A percentile compares a stretch with the other conserved stretches of the same genome.
Evolutionary conservation across 2,329 filamentous ascomycete genomes (phyloP).

Genomic region (Phialocephala sp.): DNA sequence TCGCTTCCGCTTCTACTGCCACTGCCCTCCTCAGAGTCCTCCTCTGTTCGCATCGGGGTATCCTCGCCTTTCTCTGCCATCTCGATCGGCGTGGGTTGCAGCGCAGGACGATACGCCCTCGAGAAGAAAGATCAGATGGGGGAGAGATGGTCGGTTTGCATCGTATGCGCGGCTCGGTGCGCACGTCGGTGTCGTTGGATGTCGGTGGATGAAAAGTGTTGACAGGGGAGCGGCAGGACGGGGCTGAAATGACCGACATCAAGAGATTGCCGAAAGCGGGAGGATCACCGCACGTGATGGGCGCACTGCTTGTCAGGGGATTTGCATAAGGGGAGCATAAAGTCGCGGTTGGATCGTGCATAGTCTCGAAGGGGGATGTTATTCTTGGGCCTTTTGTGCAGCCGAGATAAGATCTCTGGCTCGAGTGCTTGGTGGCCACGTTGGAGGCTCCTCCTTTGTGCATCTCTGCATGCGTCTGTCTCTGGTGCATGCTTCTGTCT

Average conservation of each 20-base stretch:
- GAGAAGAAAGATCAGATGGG: background rate
- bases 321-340: conserved; percentile 1
- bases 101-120: background rate
- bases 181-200: conserved; percentile 4
- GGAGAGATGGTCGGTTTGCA: background rate
- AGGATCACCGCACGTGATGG: background rate
- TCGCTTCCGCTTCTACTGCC: conserved; percentile 16
- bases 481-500: background rate
- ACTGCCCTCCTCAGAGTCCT: conserved; percentile 13
- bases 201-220: conserved; percentile 3
- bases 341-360: background rate
- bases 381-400: background rate
- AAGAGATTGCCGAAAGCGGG: conserved; percentile 1
- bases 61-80: conserved; percentile 31
- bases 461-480: background rate
- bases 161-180: conserved; percentile 8
- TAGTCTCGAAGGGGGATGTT: background rate
- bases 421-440: conserved; percentile 1
- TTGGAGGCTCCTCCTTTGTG: background rate
- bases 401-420: background rate
- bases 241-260: conserved; percentile 3
- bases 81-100: background rate
- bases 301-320: background rate
- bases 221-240: conserved; percentile 7
- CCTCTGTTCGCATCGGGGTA: conserved; percentile 18